Conservation (phyloP, 495 filamentous ascomycete species). For the Tuber aestivum region DNA sequence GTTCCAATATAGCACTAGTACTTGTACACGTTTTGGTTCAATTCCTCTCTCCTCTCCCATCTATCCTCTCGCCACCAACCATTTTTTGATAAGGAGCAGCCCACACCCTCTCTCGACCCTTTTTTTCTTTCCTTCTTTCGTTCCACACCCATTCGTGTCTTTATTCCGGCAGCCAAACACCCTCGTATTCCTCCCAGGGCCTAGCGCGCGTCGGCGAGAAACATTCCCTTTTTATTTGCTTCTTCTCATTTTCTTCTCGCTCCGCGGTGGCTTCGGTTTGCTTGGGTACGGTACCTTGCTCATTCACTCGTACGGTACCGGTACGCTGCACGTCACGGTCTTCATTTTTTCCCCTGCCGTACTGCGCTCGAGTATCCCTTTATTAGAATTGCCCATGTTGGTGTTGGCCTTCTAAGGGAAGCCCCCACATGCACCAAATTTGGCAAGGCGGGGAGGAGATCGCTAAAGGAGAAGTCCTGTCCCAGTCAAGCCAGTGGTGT, state of each 20-base stretch:
- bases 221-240: neutral
- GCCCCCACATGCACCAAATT: neutral
- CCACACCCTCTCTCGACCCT: neutral
- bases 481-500: neutral
- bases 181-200: neutral
- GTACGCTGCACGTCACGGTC: neutral
- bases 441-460: neutral
- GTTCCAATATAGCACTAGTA: neutral
- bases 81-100: neutral
- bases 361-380: neutral
- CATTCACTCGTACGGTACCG: neutral
- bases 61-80: neutral
- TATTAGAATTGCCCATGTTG: neutral
- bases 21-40: neutral
- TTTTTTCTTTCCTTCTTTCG: neutral
- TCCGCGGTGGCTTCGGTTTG: neutral
- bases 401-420: neutral
- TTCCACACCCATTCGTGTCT: neutral
- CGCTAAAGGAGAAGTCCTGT: neutral
- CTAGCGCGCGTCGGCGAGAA: neutral
- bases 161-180: neutral
- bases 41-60: neutral
- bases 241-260: neutral
- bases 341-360: neutral
- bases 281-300: neutral